phyloP scores from a whole-genome alignment of 305 asterid genomes.

The Withania somnifera region DNA sequence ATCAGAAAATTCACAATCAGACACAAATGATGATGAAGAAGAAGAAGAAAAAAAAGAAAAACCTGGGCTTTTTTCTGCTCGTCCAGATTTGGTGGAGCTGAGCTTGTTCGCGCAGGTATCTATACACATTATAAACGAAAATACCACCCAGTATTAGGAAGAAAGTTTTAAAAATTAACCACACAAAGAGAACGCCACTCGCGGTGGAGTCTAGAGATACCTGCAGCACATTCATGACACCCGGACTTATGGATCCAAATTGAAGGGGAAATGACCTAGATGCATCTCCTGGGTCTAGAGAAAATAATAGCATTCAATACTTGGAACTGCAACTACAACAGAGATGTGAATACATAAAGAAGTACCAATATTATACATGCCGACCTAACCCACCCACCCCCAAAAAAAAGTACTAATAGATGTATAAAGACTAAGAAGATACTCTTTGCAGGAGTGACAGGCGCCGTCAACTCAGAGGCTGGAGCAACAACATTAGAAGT shows the following conservation, averaged over 20 bases:
- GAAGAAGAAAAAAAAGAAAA: not conserved
- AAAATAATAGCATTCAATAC: constrained; percentile 1
- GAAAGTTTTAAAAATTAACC: not conserved
- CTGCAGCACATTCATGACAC: constrained; percentile 64
- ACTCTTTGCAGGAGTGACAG: constrained; percentile 63
- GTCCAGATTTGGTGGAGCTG: constrained; percentile 94
- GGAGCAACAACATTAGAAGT: constrained; percentile 34
- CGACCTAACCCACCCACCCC: not conserved
- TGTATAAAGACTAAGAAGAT: constrained; percentile 7
- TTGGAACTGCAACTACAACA: constrained; percentile 7
- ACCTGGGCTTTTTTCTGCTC: constrained; percentile 79
- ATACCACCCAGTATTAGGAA: not conserved
- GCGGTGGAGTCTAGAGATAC: constrained; percentile 16
- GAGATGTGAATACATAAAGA: not conserved
- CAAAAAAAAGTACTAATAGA: not conserved
- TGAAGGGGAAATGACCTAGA: constrained; percentile 64
- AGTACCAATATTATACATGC: not conserved
- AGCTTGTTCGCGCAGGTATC: constrained; percentile 77
- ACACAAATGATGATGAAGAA: not conserved
- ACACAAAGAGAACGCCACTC: not conserved
- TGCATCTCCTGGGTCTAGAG: constrained; percentile 45
- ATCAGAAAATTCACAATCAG: not conserved
- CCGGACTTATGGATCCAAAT: constrained; percentile 84
- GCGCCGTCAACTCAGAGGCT: constrained; percentile 29
- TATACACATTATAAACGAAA: not conserved